These are phyloP conservation scores for Solanum megistacrolobum DNA, from an alignment of 257 asterid genomes.

Conservation along the genomic window DNA sequence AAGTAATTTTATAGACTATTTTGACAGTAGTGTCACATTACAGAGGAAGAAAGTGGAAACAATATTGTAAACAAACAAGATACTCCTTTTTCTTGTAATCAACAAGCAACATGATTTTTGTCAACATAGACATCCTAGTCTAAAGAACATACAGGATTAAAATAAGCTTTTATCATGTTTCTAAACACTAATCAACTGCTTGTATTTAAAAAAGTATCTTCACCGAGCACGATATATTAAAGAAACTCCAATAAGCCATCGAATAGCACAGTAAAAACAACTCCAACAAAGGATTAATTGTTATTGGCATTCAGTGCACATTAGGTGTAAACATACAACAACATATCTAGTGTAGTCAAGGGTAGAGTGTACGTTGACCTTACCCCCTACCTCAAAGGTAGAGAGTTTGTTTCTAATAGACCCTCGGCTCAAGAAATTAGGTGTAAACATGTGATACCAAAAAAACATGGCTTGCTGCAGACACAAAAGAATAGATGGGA, in stretches of 20 bases:
- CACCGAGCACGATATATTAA: not conserved
- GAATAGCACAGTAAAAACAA: not conserved
- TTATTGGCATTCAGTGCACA: not conserved
- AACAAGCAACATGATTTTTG: not conserved
- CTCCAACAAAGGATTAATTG: not conserved
- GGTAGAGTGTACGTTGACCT: not conserved
- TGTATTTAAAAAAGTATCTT: not conserved
- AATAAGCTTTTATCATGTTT: not conserved
- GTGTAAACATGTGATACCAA: not conserved
- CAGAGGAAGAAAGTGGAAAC: not conserved
- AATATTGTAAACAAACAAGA: not conserved
- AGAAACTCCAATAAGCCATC: not conserved
- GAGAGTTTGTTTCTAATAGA: not conserved
- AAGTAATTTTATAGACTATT: not conserved
- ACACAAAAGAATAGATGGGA: not conserved
- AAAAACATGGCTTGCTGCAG: not conserved
- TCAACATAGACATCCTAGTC: not conserved
- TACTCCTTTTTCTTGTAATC: not conserved
- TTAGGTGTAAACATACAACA: not conserved
- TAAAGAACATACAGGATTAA: not conserved
- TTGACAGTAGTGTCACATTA: not conserved
- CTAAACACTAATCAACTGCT: not conserved
- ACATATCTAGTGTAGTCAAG: not conserved
- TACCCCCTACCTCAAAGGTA: not conserved
- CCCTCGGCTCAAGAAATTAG: not conserved